Percentiles rank a stretch among this genome's conserved stretches.
Conservation (phyloP, 1,139 yeast species). For the Zygosaccharomyces sapae region DNA sequence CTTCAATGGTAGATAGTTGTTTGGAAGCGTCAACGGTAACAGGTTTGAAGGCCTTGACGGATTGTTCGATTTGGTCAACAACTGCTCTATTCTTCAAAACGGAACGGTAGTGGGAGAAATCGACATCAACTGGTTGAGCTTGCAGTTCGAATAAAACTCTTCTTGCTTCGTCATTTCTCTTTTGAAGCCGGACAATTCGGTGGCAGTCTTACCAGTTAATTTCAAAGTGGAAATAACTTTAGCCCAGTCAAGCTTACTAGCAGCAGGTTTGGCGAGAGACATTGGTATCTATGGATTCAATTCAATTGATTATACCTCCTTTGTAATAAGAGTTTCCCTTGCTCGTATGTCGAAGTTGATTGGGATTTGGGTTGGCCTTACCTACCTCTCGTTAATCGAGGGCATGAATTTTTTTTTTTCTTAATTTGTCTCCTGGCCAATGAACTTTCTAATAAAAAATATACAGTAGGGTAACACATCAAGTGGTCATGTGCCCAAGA, state of each 20-base stretch:
- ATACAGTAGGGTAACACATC: background rate
- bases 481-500: background rate
- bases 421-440: background rate
- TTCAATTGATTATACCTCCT: background rate
- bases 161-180: constrained; percentile 98
- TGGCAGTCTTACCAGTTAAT: constrained; percentile 86
- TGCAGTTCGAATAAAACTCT: constrained; percentile 67
- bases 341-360: background rate
- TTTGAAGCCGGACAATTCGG: constrained; percentile 87
- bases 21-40: constrained; percentile 79
- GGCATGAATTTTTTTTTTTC: background rate
- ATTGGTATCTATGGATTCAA: constrained; percentile 13
- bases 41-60: constrained; percentile 73
- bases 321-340: background rate
- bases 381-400: background rate
- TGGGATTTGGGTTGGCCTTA: background rate
- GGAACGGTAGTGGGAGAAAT: constrained; percentile 75
- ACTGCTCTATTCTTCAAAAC: constrained; percentile 77
- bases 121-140: constrained; percentile 71
- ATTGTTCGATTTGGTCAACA: constrained; percentile 75
- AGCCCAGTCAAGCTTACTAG: constrained; percentile 93
- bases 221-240: constrained; percentile 85
- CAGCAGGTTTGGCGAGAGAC: constrained; percentile 54
- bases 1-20: constrained; percentile 86
- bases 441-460: background rate